These are phyloP conservation scores for Aschersonia sp. DNA, from an alignment of 2,329 filamentous ascomycete genomes.

Conservation along the genomic window DNA sequence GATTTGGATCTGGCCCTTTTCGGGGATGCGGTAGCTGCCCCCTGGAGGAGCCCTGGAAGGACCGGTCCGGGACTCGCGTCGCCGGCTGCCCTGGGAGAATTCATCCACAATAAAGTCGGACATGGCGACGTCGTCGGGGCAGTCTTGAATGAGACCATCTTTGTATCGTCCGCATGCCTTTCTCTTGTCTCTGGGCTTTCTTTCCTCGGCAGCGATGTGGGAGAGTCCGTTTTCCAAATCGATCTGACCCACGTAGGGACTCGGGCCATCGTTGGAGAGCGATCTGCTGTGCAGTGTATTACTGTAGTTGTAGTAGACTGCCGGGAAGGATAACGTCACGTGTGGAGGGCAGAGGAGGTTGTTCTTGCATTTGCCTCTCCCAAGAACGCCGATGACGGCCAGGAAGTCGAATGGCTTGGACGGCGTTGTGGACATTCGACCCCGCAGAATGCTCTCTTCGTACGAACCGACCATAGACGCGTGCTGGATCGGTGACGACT, in stretches of 20 bases:
- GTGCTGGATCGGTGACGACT: conserved; percentile 66
- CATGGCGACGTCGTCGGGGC: conserved; percentile 8
- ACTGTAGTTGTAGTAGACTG: conserved; percentile 90
- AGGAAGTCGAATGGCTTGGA: conserved; percentile 87
- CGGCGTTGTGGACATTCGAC: conserved; percentile 91
- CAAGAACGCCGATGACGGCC: conserved; percentile 88
- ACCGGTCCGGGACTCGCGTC: conserved; percentile 39
- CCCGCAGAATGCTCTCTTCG: conserved; percentile 88
- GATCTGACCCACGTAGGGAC: conserved; percentile 87
- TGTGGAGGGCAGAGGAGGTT: conserved; percentile 78
- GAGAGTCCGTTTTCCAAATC: conserved; percentile 73
- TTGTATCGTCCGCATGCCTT: conserved; percentile 31
- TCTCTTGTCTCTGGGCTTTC: conserved; percentile 23
- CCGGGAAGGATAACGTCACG: conserved; percentile 80
- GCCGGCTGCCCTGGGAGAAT: conserved; percentile 1
- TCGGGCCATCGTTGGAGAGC: conserved; percentile 70
- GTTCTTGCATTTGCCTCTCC: conserved; percentile 75
- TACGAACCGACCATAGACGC: conserved; percentile 97
- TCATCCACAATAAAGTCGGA: background rate
- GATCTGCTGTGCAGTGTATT: conserved; percentile 48
- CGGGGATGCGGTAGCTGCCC: conserved; percentile 85
- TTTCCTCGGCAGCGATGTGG: conserved; percentile 29
- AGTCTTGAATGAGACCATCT: conserved; percentile 19
- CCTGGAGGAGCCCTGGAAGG: conserved; percentile 52
- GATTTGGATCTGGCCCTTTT: conserved; percentile 88